Evolutionary conservation across 331 rosid genomes (phyloP).

Genomic region (Acacia concinna): DNA sequence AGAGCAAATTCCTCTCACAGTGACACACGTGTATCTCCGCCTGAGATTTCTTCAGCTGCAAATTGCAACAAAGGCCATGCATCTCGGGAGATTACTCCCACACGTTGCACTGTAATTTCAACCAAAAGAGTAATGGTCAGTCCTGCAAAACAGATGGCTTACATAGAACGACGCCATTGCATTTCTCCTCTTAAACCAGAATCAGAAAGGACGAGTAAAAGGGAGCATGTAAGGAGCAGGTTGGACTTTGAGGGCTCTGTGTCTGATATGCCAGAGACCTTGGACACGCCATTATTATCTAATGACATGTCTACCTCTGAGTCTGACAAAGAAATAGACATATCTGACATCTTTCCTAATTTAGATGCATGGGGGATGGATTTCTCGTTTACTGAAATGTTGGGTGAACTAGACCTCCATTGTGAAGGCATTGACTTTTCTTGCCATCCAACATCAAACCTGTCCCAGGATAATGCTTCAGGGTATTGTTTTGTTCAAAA

Average conservation of each 20-base stretch:
- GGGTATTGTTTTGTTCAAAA: conserved; percentile 52
- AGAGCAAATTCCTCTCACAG: conserved; percentile 49
- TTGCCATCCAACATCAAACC: conserved; percentile 41
- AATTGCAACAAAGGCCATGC: conserved; percentile 30
- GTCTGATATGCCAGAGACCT: conserved; percentile 38
- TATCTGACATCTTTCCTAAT: conserved; percentile 48
- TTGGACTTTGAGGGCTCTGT: conserved; percentile 68
- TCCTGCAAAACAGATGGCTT: conserved; percentile 63
- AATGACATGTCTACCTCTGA: conserved; percentile 48
- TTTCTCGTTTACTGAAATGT: conserved; percentile 65
- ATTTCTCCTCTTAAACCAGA: conserved; percentile 59
- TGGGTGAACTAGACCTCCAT: conserved; percentile 57
- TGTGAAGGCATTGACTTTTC: conserved; percentile 54
- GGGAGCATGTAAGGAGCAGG: conserved; percentile 75
- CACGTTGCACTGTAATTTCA: conserved; percentile 70
- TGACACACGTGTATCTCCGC: conserved; percentile 53
- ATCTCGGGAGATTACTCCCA: conserved; percentile 38
- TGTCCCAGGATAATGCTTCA: conserved; percentile 44
- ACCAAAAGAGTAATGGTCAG: conserved; percentile 80
- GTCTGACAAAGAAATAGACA: conserved; percentile 49
- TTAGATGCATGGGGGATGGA: conserved; percentile 61
- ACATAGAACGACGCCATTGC: conserved; percentile 64
- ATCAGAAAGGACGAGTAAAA: conserved; percentile 43
- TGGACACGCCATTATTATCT: conserved; percentile 32
- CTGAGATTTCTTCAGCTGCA: conserved; percentile 46